Evolutionary conservation across 345 rosid species (phyloP), one percentile per base, ranked within the genome.

Genomic region (Euclidium syriacum): DNA sequence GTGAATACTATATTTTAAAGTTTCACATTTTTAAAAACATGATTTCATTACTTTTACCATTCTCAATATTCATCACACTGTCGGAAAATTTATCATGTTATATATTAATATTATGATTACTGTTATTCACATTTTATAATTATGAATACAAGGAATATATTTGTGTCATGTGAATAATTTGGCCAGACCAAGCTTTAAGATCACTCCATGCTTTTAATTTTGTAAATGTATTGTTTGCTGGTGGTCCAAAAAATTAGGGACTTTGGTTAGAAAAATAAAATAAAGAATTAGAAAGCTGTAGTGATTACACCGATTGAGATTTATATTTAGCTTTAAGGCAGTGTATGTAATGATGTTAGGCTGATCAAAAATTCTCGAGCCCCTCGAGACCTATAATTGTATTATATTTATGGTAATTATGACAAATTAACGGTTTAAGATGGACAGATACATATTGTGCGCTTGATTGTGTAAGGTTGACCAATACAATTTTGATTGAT

Each of bases 281-380:
- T 43, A 62, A 70, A 44, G 4, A 53, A 70, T 1, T 26, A 53
- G 51, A 54, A 62, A 62, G 68, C n/a, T 62, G 51, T 59, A 61
- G 62, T 69, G 68, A 70, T 53, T 70, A 70, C 69, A 70, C 52
- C 52, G 10, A 70, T 22, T 70, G 69, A 70, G 64, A 70, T 54
- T 36, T 38, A 46, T 38, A 68, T 35, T 52, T 53, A 54, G 58
- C 69, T 70, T 70, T 70, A 70, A 62, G 69, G 69, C 74, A 62
- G 74, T 70, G 62, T 10, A 39, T 38, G 74, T 62, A 22, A 70
- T 70, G 69, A 62, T 70, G 74, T 54, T 38, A 54, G 58, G 35
- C 30, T 54, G 58, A 54, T 70, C 68, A 9, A 70, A n/a, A 36
- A 29, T 15, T 54, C 69, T 70, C 51, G 69, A 62, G 74, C 74